Evolutionary conservation across 257 asterid species (phyloP).

Genomic region (Vinca minor): DNA sequence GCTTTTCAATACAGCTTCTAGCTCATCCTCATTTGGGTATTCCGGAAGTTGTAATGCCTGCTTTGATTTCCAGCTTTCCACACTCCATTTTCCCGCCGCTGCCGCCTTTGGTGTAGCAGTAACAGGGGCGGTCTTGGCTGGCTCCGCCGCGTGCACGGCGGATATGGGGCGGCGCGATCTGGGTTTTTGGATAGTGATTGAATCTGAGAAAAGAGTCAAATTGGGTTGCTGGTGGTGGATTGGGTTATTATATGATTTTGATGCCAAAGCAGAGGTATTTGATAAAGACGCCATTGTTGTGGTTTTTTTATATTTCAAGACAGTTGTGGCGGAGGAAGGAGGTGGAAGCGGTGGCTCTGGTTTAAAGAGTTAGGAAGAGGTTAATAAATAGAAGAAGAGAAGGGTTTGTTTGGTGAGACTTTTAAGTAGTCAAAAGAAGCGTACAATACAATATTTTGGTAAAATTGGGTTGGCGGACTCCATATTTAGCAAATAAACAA

Average conservation of each 20-base stretch:
- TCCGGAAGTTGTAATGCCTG: constrained; percentile 75
- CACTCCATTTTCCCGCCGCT: constrained; percentile 36
- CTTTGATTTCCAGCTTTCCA: constrained; percentile 58
- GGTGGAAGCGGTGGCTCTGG: neutral
- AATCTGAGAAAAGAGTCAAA: constrained; percentile 19
- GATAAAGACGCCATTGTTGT: constrained; percentile 49
- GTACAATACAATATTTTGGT: too few species aligned
- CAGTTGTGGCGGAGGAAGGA: constrained; percentile 12
- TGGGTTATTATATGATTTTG: constrained; percentile 34
- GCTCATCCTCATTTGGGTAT: constrained; percentile 54
- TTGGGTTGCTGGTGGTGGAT: constrained; percentile 21
- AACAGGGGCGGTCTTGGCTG: constrained; percentile 47
- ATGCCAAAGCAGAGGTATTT: constrained; percentile 41
- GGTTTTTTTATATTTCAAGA: neutral
- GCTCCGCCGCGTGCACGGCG: constrained; percentile 71
- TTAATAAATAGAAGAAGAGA: too few species aligned
- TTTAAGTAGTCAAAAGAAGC: too few species aligned
- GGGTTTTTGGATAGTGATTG: constrained; percentile 22
- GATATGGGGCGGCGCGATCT: constrained; percentile 38
- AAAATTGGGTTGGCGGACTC: too few species aligned
- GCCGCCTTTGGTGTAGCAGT: constrained; percentile 14
- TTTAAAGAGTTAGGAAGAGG: neutral
- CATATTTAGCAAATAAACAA: too few species aligned
- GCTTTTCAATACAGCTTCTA: constrained; percentile 46
- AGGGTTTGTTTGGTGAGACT: too few species aligned